Evolutionary conservation across 495 filamentous ascomycete species (phyloP), one percentile per base, ranked within the genome.

Genomic region (Aspergillus panamensis): DNA sequence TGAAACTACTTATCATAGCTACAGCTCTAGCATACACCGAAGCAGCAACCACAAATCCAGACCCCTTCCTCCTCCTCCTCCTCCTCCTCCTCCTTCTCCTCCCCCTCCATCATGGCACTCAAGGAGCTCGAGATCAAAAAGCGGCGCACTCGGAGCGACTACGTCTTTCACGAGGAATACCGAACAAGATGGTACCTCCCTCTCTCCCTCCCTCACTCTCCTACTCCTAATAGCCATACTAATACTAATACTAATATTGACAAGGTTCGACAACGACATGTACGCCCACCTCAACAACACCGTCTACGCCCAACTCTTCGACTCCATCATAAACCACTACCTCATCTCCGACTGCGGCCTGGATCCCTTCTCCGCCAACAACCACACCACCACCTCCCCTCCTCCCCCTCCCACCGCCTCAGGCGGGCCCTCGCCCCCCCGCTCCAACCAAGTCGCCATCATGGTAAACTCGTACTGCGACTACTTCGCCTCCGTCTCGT

Each of bases 191-290:
- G 93, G 93, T 92, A 74, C 25, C 25, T 25, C 25, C 2, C 25
- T 25, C 25, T 25, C 25, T 25, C 25, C 25, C 25, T 32, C 49
- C 19, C n/a, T n/a, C n/a, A 19, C 6, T 29, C 10, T 30, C n/a
- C 44, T 17, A n/a, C n/a, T n/a, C n/a, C n/a, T 17, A 30, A 57
- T 16, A 58, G 19, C 19, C n/a, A n/a, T 17, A 17, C 14, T 19
- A 29, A 25, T 21, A 29, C 29, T 21, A 29, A 29, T 6, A 17
- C n/a, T 54, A 62, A 58, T 20, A 30, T 4, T n/a, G 43, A 37
- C 44, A 58, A 92, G 90, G 90, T 85, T 80, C 66, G 94, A 98
- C 71, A 97, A 97, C 66, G 93, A 97, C 75, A 94, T 96, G 89
- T 97, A 96, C 72, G 81, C 86, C 44, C 90, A 96, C 62, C 81